phyloP scores from a whole-genome alignment of 257 asterid genomes.

The Mitragyna speciosa region DNA sequence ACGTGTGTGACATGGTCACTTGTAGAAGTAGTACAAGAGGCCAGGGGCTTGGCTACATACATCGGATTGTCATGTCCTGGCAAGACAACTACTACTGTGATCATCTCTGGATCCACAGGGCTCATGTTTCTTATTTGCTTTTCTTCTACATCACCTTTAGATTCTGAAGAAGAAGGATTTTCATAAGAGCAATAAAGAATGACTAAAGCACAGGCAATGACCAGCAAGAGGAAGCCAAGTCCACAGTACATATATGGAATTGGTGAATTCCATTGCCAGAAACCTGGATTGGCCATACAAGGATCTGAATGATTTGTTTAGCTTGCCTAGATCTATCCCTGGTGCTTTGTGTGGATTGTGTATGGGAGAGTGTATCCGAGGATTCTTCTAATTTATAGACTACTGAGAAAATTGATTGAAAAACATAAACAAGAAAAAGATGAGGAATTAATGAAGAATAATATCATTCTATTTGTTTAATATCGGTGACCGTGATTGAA shows the following conservation, averaged over 20 bases:
- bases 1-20: not conserved
- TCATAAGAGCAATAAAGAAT: constrained; percentile 12
- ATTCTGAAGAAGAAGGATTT: constrained; percentile 2
- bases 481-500: not conserved
- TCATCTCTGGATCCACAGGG: constrained; percentile 11
- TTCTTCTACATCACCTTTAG: constrained; percentile 1
- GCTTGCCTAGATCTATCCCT: not conserved
- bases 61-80: constrained; percentile 23
- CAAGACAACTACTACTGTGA: constrained; percentile 20
- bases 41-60: constrained; percentile 25
- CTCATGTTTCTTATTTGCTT: not conserved
- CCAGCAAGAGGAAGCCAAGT: constrained; percentile 4
- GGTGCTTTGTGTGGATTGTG: not conserved
- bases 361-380: not conserved
- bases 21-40: not conserved
- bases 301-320: not conserved
- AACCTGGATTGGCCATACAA: not conserved
- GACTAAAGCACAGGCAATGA: constrained; percentile 9
- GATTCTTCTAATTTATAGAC: not conserved
- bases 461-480: not conserved
- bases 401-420: not conserved
- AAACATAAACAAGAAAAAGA: not conserved
- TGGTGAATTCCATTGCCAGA: constrained; percentile 31
- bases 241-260: constrained; percentile 24
- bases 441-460: not conserved